Conservation (phyloP, 2,329 filamentous ascomycete genomes). For the Pseudohalonectria lignicola region DNA sequence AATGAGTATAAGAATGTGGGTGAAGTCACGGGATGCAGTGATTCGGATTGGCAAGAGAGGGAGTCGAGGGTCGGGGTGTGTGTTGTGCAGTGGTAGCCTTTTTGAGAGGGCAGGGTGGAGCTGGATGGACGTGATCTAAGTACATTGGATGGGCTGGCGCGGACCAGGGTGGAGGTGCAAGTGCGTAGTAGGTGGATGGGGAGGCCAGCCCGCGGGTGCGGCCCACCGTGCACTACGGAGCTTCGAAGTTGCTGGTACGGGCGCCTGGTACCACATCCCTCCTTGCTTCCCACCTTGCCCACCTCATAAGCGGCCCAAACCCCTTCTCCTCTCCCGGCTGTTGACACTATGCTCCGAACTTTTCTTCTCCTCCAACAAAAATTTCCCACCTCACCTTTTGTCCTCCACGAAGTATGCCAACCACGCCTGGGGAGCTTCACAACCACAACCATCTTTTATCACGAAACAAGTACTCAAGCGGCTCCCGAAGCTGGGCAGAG, state of each 20-base stretch:
- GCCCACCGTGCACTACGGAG: constrained; percentile 3
- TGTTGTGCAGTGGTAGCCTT: constrained; percentile 6
- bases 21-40: constrained; percentile 22
- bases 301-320: constrained; percentile 4
- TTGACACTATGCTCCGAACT: constrained; percentile 1
- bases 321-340: constrained; percentile 2
- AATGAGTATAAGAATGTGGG: constrained; percentile 56
- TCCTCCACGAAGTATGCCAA: neutral
- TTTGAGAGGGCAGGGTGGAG: no score
- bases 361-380: constrained; percentile 1
- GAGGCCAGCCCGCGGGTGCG: neutral
- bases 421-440: neutral
- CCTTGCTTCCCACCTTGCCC: constrained; percentile 3
- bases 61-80: constrained; percentile 21
- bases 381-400: constrained; percentile 1
- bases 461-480: no score
- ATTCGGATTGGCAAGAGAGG: constrained; percentile 18
- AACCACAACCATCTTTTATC: constrained; percentile 1
- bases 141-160: constrained; percentile 1
- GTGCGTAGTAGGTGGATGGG: neutral
- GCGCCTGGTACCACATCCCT: constrained; percentile 3
- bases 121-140: no score
- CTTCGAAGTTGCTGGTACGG: neutral
- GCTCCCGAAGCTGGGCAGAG: no score
- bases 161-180: no score